These are phyloP conservation scores for Phytophthora quininea DNA, from an alignment of 352 stramenopile genomes.

Conservation along the genomic window DNA sequence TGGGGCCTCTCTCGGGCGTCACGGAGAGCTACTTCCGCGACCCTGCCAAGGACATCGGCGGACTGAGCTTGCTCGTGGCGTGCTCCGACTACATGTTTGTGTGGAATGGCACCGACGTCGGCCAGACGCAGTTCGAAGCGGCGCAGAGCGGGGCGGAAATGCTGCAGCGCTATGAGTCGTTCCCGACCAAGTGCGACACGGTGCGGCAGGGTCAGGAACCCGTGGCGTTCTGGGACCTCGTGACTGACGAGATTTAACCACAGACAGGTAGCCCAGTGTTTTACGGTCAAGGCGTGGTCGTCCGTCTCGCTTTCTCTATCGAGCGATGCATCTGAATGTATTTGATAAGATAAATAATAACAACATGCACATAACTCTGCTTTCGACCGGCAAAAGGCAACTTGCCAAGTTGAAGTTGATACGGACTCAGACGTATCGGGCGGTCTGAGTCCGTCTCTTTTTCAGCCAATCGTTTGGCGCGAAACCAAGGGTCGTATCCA, in stretches of 20 bases:
- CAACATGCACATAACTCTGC: neutral
- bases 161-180: slow-evolving; percentile 77
- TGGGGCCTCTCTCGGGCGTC: slow-evolving; percentile 60
- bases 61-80: slow-evolving; percentile 73
- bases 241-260: slow-evolving; percentile 43
- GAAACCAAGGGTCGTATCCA: neutral
- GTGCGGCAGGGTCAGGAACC: slow-evolving; percentile 74
- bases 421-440: neutral
- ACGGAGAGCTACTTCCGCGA: slow-evolving; percentile 60
- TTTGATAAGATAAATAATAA: neutral
- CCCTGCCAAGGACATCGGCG: slow-evolving; percentile 57
- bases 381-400: neutral
- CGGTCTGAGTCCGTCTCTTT: neutral
- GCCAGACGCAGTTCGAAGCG: slow-evolving; percentile 55
- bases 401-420: neutral
- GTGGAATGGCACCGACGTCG: slow-evolving; percentile 75
- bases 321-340: neutral
- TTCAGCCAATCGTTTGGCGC: too few species aligned
- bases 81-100: slow-evolving; percentile 81
- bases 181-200: slow-evolving; percentile 76
- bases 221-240: slow-evolving; percentile 72
- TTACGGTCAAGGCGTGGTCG: slow-evolving; percentile 4
- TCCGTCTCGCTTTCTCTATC: neutral
- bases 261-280: neutral
- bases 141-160: slow-evolving; percentile 66